Evolutionary conservation across 306 rosid species (phyloP).

Genomic region (Dalbergia cochinchinensis): DNA sequence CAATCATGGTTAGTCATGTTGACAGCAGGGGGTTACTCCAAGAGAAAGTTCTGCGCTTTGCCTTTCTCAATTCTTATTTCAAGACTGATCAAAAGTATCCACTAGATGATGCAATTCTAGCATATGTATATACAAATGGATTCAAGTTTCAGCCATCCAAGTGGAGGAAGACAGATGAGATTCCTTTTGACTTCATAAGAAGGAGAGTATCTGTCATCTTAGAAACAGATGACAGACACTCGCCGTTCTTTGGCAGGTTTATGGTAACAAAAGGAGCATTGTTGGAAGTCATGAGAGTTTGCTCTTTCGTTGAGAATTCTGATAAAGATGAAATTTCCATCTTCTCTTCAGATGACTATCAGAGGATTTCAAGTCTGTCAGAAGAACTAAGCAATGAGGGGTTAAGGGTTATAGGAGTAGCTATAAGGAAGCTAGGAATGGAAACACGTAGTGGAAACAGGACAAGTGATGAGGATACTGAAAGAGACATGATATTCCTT

Average conservation of each 20-base stretch:
- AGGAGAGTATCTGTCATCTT: constrained; percentile 80
- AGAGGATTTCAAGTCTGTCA: constrained; percentile 59
- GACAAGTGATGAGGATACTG: constrained; percentile 49
- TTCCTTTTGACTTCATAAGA: constrained; percentile 88
- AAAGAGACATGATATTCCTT: constrained; percentile 79
- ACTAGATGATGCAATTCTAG: constrained; percentile 79
- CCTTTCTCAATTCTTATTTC: constrained; percentile 81
- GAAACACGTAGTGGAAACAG: constrained; percentile 50
- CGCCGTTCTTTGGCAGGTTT: constrained; percentile 50
- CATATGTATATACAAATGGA: constrained; percentile 79
- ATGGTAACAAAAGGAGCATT: constrained; percentile 88
- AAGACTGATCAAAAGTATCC: constrained; percentile 90
- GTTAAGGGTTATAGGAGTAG: constrained; percentile 76
- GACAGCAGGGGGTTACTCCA: constrained; percentile 60
- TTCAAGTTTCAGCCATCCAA: constrained; percentile 81
- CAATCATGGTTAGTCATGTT: constrained; percentile 70
- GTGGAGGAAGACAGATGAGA: constrained; percentile 80
- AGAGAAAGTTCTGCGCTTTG: constrained; percentile 72
- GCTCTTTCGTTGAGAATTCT: constrained; percentile 68
- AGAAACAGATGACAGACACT: constrained; percentile 59
- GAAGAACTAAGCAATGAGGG: constrained; percentile 83
- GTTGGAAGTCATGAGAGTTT: constrained; percentile 75
- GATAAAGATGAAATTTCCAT: constrained; percentile 43
- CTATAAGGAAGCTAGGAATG: constrained; percentile 69
- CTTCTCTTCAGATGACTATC: constrained; percentile 58